phyloP scores from a whole-genome alignment of 1,139 yeast genomes.

The Keqinozyma sinolaborantium region DNA sequence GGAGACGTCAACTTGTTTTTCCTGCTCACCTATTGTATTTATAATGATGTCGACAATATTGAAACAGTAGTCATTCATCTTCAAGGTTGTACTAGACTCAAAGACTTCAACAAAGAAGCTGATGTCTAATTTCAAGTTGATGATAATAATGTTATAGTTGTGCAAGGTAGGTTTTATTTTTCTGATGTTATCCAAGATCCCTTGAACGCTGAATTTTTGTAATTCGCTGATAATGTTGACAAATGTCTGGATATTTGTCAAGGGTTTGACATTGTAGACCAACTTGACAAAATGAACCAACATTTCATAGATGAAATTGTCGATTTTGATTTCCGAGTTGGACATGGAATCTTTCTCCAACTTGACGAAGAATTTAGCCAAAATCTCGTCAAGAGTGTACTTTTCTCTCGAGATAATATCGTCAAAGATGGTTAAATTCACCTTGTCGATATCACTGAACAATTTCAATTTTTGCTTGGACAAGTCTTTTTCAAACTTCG shows the following conservation, averaged over 20 bases:
- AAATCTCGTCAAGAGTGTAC: slow-evolving; percentile 26
- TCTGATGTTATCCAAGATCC: slow-evolving; percentile 30
- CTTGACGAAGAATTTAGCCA: slow-evolving; percentile 25
- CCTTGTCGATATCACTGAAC: slow-evolving; percentile 43
- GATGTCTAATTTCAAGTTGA: slow-evolving; percentile 34
- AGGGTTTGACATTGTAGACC: slow-evolving; percentile 39
- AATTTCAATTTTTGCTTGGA: slow-evolving; percentile 38
- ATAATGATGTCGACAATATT: slow-evolving; percentile 33
- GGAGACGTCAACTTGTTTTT: slow-evolving; percentile 10
- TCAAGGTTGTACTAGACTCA: slow-evolving; percentile 32
- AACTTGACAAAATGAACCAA: slow-evolving; percentile 42
- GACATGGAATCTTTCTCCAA: slow-evolving; percentile 6
- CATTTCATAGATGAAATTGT: slow-evolving; percentile 39
- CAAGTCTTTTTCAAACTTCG: slow-evolving; percentile 32
- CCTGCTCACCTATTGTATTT: slow-evolving; percentile 27
- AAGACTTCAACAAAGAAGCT: slow-evolving; percentile 40
- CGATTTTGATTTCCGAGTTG: slow-evolving; percentile 21
- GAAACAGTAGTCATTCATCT: slow-evolving; percentile 34
- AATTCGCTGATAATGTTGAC: slow-evolving; percentile 36
- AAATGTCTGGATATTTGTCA: slow-evolving; percentile 37
- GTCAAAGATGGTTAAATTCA: slow-evolving; percentile 38
- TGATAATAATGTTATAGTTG: slow-evolving; percentile 11
- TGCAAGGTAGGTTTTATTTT: slow-evolving; percentile 14
- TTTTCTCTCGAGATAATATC: slow-evolving; percentile 40
- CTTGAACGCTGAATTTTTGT: slow-evolving; percentile 34